Base-by-base conservation (phyloP, 106 monocot species). In the Dendrobium nobile region DNA sequence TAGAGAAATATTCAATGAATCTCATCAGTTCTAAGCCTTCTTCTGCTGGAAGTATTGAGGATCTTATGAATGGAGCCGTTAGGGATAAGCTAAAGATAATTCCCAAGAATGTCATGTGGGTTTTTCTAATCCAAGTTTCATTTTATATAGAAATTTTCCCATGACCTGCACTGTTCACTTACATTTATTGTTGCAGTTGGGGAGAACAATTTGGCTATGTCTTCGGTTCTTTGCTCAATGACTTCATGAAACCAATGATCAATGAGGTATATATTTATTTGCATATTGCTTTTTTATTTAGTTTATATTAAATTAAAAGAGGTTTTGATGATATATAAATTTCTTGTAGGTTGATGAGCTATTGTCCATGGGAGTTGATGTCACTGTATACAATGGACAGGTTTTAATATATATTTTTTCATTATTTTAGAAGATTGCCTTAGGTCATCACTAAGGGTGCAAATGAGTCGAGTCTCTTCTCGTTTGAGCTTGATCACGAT, bases 191-290 rank as follows among this genome's bases (percentile, higher is more conserved):
- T 78, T 79, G 9, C 48, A 48, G 48, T 48, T 48, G 48, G 48
- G 48, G 2, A 2, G 56, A 40, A 8, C 90, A 95, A 45, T 84
- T 88, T 75, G 64, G 28, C 76, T 4, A 19, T 22, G 95, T 95
- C 26, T 95, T 95, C 55, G 28, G 82, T 7, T 78, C 86, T 75
- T 56, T 95, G 42, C 31, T 24, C 11, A 16, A 47, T 59, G 92
- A 92, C 76, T 92, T 95, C 79, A 95, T 95, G 95, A 95, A 85
- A 70, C 95, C 95, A 19, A 90, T 88, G 41, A 95, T 95, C 75
- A 54, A 76, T 58, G 92, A 95, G 94, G 93, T 88, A 75, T 10
- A 76, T 9, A 1, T 68, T 20, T 31, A 37, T 37, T 37, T 37
- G 9, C 31, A 73, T 37, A 37, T 51, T 4, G 11, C 0, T 73